Evolutionary conservation across 208 protist genomes (phyloP).

Genomic region (Leishmania guyanensis): DNA sequence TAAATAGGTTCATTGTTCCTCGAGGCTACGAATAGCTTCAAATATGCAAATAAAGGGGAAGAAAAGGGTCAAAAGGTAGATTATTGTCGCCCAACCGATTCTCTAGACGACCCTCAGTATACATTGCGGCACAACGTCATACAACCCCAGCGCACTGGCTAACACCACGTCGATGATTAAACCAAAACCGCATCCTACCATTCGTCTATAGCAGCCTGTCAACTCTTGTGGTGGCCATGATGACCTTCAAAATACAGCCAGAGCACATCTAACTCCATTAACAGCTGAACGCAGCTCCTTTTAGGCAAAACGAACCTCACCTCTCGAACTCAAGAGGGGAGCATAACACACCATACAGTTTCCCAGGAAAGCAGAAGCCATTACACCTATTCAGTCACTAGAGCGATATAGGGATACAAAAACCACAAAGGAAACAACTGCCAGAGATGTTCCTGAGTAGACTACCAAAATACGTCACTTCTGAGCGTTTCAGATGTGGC

Average conservation of each 20-base stretch:
- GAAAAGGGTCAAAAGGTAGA: background rate
- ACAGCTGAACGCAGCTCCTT: background rate
- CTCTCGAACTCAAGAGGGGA: background rate
- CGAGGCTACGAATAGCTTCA: background rate
- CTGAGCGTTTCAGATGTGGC: background rate
- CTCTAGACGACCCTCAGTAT: background rate
- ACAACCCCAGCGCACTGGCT: background rate
- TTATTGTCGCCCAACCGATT: background rate
- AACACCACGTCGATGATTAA: background rate
- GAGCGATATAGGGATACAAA: background rate
- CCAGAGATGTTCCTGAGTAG: background rate
- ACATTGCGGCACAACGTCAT: background rate
- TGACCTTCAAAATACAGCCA: background rate
- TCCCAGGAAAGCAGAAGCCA: background rate
- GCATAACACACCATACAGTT: background rate
- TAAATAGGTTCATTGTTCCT: constrained; percentile 5
- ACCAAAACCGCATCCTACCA: background rate
- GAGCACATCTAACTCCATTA: background rate
- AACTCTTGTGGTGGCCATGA: background rate
- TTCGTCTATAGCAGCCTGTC: background rate
- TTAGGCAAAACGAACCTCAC: background rate
- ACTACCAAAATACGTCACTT: background rate
- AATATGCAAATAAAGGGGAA: background rate
- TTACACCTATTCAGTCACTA: background rate
- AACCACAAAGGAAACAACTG: background rate